Base-by-base conservation (phyloP, 345 rosid species). In the Melaleuca quinquenervia region DNA sequence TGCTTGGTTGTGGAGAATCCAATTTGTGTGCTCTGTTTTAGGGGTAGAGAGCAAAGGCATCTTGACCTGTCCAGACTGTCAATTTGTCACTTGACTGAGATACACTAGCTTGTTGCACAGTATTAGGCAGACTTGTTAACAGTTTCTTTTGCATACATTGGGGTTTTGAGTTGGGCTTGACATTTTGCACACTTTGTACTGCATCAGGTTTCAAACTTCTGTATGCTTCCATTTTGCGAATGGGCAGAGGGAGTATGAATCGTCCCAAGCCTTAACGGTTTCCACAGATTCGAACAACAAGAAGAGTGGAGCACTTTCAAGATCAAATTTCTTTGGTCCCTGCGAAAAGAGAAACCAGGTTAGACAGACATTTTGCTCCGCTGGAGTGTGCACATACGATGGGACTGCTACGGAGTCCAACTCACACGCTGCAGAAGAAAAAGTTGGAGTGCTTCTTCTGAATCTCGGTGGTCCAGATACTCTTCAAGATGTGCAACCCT, bases 401-500 rank as follows among this genome's bases (percentile, higher is more conserved):
- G 94, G 91, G 7, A 82, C 82, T 78, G 60, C 74, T 52, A 75
- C 52, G 82, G 91, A 88, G 78, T 55, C 91, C 41, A 85, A 82
- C 84, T 83, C 92, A 51, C 90, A 21, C 41, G 90, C 90, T 45
- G 86, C 87, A 3, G 94, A 96, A 80, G 99, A 95, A 45, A 96
- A 91, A 86, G 87, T 94, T 54, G 99, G 98, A 82, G 96, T 97
- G 84, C 90, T 95, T 85, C 98, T 96, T 89, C 90, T 96, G 89
- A 97, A 97, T 86, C 94, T 94, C 85, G 98, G 98, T 90, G 97
- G 98, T 24, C 98, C 97, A 1, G 98, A 95, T 12, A 95, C 96
- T 1, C 97, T 95, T 85, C 85, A 93, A 24, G 99, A 96, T 83
- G 99, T 95, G 83, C 96, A 95, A 29, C 98, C 98, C 0, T 96